Conservation (phyloP, 306 rosid genomes). For the Cotoneaster glaucophyllus region DNA sequence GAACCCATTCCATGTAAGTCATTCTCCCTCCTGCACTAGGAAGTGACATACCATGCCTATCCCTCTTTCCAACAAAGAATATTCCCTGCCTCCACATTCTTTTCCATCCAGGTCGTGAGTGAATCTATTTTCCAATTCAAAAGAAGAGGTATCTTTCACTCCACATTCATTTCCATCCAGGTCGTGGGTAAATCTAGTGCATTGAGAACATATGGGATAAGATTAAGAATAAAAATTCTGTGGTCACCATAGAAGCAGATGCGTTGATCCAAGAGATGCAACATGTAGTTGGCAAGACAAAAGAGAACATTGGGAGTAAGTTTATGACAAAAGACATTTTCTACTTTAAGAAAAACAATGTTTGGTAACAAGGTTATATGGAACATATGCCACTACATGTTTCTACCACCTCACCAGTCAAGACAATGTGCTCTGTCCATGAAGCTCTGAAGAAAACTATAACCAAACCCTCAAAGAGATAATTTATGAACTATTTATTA, state of each 20-base stretch:
- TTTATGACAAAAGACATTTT: not conserved
- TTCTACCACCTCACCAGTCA: not conserved
- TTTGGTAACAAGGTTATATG: not conserved
- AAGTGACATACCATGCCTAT: not conserved
- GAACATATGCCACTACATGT: slow-evolving; percentile 1
- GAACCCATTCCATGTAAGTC: too few species aligned
- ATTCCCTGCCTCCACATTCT: not conserved
- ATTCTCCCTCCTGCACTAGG: not conserved
- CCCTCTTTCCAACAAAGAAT: too few species aligned
- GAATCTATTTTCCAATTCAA: not conserved
- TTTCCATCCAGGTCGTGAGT: not conserved
- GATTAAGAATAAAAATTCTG: not conserved
- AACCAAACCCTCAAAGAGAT: not conserved
- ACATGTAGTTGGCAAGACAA: not conserved
- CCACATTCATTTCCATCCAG: not conserved
- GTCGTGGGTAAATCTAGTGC: not conserved
- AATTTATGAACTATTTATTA: slow-evolving; percentile 10
- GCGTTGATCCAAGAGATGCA: not conserved
- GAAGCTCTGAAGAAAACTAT: not conserved
- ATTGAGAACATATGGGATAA: not conserved
- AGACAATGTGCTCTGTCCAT: not conserved
- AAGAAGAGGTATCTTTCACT: not conserved
- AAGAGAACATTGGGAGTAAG: not conserved
- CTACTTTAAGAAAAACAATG: not conserved
- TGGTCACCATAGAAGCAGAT: not conserved